A percentile compares a stretch with the other conserved stretches of the same genome.
Evolutionary conservation across 2,329 filamentous ascomycete species (phyloP).

Genomic region (Capronia epimyces): DNA sequence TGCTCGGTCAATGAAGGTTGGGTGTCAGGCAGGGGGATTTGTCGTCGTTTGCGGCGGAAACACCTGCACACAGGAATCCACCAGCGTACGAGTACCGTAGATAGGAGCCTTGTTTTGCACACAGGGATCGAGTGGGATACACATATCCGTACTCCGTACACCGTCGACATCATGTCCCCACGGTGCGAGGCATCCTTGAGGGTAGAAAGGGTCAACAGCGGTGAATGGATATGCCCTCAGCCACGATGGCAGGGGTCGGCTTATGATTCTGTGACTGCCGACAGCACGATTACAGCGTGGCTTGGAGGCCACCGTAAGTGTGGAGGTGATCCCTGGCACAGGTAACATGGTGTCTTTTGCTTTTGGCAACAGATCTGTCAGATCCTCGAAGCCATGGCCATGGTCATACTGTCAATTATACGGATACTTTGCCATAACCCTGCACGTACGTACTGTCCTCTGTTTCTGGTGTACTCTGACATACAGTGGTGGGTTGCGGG

Average conservation of each 20-base stretch:
- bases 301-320: background rate
- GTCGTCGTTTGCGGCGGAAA: no score
- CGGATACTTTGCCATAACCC: no score
- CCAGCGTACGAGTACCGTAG: no score
- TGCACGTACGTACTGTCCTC: no score
- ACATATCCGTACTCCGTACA: no score
- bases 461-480: no score
- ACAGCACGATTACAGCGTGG: constrained; percentile 7
- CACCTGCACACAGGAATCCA: no score
- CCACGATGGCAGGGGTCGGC: constrained; percentile 7
- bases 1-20: background rate
- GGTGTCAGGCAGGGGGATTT: no score
- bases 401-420: background rate
- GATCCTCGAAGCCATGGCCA: background rate
- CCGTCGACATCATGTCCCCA: no score
- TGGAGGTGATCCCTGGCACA: background rate
- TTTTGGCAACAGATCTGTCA: background rate
- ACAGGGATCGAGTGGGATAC: no score
- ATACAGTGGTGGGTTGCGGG: background rate
- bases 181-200: no score
- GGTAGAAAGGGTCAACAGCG: background rate
- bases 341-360: background rate
- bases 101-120: no score
- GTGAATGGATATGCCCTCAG: constrained; percentile 13
- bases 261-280: constrained; percentile 1